These are phyloP conservation scores for Aegilops bicornis DNA, from an alignment of 176 grass and related monocot genomes.

Conservation along the genomic window DNA sequence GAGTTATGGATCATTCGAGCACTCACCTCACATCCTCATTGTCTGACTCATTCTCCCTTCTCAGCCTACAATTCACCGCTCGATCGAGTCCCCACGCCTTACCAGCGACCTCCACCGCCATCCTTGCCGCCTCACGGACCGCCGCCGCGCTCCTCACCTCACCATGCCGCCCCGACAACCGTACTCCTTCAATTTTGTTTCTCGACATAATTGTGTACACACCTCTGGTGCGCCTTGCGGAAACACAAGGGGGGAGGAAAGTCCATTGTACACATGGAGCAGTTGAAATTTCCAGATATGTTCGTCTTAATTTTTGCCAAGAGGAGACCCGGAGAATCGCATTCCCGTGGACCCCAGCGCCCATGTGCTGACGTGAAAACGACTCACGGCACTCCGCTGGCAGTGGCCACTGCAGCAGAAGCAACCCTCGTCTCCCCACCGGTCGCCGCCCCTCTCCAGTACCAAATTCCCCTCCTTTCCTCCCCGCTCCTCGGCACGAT, in stretches of 20 bases:
- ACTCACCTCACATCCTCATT: no score
- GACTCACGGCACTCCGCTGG: slow-evolving; percentile 12
- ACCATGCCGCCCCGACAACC: not conserved
- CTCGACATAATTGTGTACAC: not conserved
- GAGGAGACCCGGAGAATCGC: slow-evolving; percentile 5
- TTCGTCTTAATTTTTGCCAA: not conserved
- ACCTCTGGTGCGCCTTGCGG: no score
- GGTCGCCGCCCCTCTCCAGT: not conserved
- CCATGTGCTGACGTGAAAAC: slow-evolving; percentile 39
- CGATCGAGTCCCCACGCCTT: no score
- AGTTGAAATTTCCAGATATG: slow-evolving; percentile 2
- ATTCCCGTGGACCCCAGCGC: not conserved
- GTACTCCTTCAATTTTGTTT: not conserved
- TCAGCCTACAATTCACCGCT: no score
- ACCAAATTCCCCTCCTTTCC: not conserved
- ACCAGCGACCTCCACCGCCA: no score
- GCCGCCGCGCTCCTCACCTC: no score
- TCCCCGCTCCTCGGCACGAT: not conserved
- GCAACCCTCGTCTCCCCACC: not conserved
- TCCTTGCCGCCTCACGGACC: no score
- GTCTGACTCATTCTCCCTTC: no score
- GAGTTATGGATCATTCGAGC: no score
- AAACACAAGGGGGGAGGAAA: no score
- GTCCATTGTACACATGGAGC: not conserved
- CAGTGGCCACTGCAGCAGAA: not conserved